A percentile compares a stretch with the other conserved stretches of the same genome.
These are phyloP conservation scores for Sclerotinia spermophila DNA, from an alignment of 2,329 filamentous ascomycete species.

Conservation along the genomic window DNA sequence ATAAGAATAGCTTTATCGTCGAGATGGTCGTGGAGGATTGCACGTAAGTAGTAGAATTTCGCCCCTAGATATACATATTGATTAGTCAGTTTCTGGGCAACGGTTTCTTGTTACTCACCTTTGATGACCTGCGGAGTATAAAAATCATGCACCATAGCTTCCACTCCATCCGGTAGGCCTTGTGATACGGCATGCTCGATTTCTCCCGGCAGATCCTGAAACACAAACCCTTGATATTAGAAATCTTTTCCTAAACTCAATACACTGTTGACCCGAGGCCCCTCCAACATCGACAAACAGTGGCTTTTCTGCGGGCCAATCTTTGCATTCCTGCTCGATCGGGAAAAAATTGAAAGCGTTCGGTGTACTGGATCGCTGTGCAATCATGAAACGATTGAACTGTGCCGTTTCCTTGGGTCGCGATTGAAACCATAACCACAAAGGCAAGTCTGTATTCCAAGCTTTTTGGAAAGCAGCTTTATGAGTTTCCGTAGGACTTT, in stretches of 20 bases:
- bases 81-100: neutral
- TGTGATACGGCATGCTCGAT: conserved; percentile 19
- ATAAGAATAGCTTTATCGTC: conserved; percentile 38
- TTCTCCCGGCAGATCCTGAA: conserved; percentile 40
- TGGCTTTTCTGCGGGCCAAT: conserved; percentile 31
- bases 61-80: conserved; percentile 8
- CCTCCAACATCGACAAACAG: conserved; percentile 10
- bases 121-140: conserved; percentile 34
- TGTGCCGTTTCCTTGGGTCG: conserved; percentile 11
- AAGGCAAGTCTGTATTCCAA: conserved; percentile 15
- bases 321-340: conserved; percentile 2
- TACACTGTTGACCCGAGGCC: neutral
- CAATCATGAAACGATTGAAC: conserved; percentile 19
- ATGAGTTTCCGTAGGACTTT: neutral
- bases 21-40: conserved; percentile 41
- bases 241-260: neutral
- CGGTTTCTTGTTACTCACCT: neutral
- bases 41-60: conserved; percentile 40
- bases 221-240: conserved; percentile 31
- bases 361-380: conserved; percentile 1
- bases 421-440: conserved; percentile 12
- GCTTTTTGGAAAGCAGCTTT: conserved; percentile 16
- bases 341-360: conserved; percentile 12
- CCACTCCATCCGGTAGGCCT: conserved; percentile 35
- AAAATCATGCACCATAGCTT: conserved; percentile 33